Percentiles rank a stretch among this genome's conserved stretches.
phyloP scores from a whole-genome alignment of 2,329 filamentous ascomycete genomes.

The Graphilbum sp. region DNA sequence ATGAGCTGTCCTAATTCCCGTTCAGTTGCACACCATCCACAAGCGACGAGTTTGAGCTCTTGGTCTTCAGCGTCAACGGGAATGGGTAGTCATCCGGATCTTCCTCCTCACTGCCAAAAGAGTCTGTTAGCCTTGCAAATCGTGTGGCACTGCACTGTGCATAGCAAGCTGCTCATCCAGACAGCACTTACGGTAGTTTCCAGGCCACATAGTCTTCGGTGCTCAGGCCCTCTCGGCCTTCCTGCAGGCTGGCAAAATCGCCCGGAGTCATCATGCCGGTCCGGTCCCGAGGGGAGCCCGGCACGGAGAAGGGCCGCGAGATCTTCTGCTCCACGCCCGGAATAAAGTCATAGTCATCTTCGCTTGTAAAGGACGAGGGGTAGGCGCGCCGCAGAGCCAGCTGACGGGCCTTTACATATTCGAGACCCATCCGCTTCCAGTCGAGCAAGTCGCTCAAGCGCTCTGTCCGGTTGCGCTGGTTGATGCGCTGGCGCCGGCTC shows the following conservation, averaged over 20 bases:
- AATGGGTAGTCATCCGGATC: constrained; percentile 60
- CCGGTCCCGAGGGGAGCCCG: constrained; percentile 78
- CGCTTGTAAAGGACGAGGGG: constrained; percentile 65
- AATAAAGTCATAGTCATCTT: constrained; percentile 80
- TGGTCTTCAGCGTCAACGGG: constrained; percentile 38
- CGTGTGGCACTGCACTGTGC: no score
- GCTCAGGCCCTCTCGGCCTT: constrained; percentile 79
- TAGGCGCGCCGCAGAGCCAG: constrained; percentile 84
- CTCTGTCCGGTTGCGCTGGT: constrained; percentile 94
- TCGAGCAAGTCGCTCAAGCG: constrained; percentile 86
- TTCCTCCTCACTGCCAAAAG: constrained; percentile 60
- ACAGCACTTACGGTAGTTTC: constrained; percentile 89
- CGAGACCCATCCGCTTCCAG: constrained; percentile 99
- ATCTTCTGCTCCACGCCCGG: constrained; percentile 91
- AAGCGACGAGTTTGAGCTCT: constrained; percentile 25
- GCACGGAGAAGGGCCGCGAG: constrained; percentile 81
- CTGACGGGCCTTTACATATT: constrained; percentile 95
- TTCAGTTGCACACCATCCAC: constrained; percentile 25
- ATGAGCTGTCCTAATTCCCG: constrained; percentile 23
- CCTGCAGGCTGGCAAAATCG: constrained; percentile 91
- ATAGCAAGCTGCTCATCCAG: no score
- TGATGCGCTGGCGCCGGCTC: constrained; percentile 91
- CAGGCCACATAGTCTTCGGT: constrained; percentile 97
- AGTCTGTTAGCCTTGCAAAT: constrained; percentile 18
- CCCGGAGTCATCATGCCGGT: constrained; percentile 98